Evolutionary conservation across 1,284 basidiomycete genomes (phyloP).

Genomic region (Phaffia rhodozyma): DNA sequence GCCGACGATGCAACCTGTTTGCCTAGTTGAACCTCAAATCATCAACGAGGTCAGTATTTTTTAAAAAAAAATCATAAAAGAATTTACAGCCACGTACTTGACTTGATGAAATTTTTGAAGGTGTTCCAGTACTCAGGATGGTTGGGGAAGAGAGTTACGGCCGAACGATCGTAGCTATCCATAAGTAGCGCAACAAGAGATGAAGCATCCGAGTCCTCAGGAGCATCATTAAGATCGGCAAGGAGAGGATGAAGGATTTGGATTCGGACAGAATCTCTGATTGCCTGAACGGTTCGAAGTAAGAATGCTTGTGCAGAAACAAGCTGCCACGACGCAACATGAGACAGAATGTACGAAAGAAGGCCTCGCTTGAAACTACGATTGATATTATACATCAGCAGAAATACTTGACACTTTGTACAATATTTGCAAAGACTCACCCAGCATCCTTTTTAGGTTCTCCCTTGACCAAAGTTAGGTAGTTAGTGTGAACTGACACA

Average conservation of each 20-base stretch:
- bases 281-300: conserved; percentile 47
- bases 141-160: conserved; percentile 24
- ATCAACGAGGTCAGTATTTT: no score
- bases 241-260: conserved; percentile 52
- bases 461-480: conserved; percentile 38
- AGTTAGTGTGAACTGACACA: conserved; percentile 49
- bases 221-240: conserved; percentile 19
- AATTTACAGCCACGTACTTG: not conserved
- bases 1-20: conserved; percentile 7
- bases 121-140: conserved; percentile 9
- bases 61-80: not conserved
- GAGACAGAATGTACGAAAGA: conserved; percentile 70
- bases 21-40: not conserved
- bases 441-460: conserved; percentile 54
- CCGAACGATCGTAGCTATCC: conserved; percentile 45
- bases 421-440: conserved; percentile 36
- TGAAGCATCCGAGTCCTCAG: conserved; percentile 22
- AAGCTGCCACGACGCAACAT: conserved; percentile 52
- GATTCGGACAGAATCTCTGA: conserved; percentile 55
- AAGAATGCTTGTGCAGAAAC: conserved; percentile 46
- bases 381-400: conserved; percentile 6
- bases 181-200: conserved; percentile 44
- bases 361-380: conserved; percentile 60
- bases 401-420: conserved; percentile 7
- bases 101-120: conserved; percentile 5